Base-by-base conservation (phyloP, 129 eudicot genomes). In the Chrysanthemum seticuspe region DNA sequence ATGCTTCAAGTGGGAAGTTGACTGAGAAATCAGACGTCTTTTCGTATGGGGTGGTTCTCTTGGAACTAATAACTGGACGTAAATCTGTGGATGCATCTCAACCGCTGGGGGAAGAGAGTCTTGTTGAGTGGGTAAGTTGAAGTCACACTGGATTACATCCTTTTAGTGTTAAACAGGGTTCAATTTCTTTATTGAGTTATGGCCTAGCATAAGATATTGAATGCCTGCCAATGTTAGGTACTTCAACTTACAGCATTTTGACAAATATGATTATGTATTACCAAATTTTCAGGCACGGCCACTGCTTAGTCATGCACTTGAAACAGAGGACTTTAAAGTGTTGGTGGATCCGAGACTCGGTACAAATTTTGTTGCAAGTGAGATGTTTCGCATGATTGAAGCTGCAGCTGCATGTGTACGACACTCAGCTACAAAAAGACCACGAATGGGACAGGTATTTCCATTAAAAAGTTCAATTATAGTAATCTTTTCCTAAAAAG, bases 351-450 rank as follows among this genome's bases (percentile, higher is more conserved):
- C 92, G 2, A 84, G 79, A 74, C 98, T 93, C n/a, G 86, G 80
- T 65, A 70, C 13, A 57, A 80, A 87, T 34, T 93, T 67, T 69
- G 83, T 74, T 64, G 89, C 80, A 5, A 70, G 49, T 25, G 97
- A 93, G 71, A 82, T 93, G 96, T 84, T 90, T 70, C 74, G 81
- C 65, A 78, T 87, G 86, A 83, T 90, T 72, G 97, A 93, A 82
- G 96, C 87, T 68, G 97, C 98, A 64, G 92, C 98, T 51, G 97
- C 96, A 62, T 90, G 98, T 74, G 96, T 93, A 57, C 85, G 97
- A 58, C 92, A 93, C 82, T 87, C 89, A 18, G 83, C 89, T 65
- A 36, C 81, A 27, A 93, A 86, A 67, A 86, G 98, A 79, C 98
- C 98, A 0, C 74, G 80, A 73, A 93, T 93, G 98, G 95, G 92